Percentiles rank a stretch among this genome's conserved stretches.
Conservation (phyloP, 2,329 filamentous ascomycete genomes). For the Alternaria sp. region DNA sequence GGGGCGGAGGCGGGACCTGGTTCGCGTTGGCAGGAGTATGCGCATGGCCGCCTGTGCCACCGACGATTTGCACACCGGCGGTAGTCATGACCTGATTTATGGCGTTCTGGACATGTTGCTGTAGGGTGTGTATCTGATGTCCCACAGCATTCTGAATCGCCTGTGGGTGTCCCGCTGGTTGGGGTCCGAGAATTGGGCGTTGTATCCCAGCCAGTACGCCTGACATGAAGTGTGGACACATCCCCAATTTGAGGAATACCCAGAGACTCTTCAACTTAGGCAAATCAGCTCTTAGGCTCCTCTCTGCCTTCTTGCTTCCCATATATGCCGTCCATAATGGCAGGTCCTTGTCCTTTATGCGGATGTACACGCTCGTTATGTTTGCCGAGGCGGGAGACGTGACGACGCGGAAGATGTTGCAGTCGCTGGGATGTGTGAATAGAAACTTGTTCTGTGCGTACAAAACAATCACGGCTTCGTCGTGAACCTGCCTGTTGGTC, state of each 20-base stretch:
- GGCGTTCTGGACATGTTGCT: slow-evolving; percentile 35
- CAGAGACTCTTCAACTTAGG: slow-evolving; percentile 46
- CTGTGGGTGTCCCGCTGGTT: slow-evolving; percentile 19
- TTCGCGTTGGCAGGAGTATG: slow-evolving; percentile 3
- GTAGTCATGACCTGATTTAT: slow-evolving; percentile 21
- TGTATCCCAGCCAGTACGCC: slow-evolving; percentile 7
- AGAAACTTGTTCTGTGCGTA: slow-evolving; percentile 47
- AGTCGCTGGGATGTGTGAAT: slow-evolving; percentile 49
- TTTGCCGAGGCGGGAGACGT: slow-evolving; percentile 34
- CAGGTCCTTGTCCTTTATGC: slow-evolving; percentile 47
- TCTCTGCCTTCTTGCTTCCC: slow-evolving; percentile 33
- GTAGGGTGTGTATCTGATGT: slow-evolving; percentile 35
- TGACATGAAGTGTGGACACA: slow-evolving; percentile 20
- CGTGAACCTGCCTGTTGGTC: slow-evolving; percentile 37
- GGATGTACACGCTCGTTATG: slow-evolving; percentile 43
- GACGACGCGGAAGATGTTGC: slow-evolving; percentile 49
- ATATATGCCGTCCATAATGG: slow-evolving; percentile 48
- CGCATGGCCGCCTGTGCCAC: slow-evolving; percentile 2
- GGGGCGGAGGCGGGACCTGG: slow-evolving; percentile 19
- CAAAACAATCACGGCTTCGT: slow-evolving; percentile 44
- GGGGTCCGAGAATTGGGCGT: neutral
- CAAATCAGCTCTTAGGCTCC: slow-evolving; percentile 43
- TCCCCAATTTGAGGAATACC: slow-evolving; percentile 41
- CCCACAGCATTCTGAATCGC: slow-evolving; percentile 33
- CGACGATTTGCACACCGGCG: slow-evolving; percentile 8